These are phyloP conservation scores for Lactarius quietus DNA, from an alignment of 768 basidiomycete species.

Conservation along the genomic window DNA sequence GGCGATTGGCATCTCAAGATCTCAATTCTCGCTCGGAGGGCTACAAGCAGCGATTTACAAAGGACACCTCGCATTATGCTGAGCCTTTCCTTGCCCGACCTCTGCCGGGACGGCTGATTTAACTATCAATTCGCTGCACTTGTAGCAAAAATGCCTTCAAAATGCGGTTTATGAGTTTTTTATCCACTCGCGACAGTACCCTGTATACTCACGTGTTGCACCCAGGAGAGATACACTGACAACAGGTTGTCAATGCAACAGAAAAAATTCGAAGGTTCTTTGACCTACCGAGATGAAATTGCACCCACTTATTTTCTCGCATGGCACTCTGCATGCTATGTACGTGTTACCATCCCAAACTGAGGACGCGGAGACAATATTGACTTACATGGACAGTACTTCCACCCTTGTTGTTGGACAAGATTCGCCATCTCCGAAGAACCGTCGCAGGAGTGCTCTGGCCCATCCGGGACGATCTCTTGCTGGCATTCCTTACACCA, in stretches of 20 bases:
- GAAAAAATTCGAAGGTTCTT: background rate
- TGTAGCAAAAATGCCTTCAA: conserved; percentile 49
- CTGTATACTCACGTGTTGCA: conserved; percentile 43
- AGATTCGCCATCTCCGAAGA: conserved; percentile 32
- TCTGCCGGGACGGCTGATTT: conserved; percentile 5
- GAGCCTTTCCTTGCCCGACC: conserved; percentile 1
- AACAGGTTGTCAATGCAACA: background rate
- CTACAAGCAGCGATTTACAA: background rate
- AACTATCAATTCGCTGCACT: conserved; percentile 37
- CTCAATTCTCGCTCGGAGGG: background rate
- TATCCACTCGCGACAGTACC: background rate
- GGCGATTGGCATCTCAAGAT: background rate
- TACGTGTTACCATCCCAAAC: background rate
- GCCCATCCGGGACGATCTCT: conserved; percentile 27
- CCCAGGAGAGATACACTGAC: conserved; percentile 51
- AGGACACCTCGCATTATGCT: conserved; percentile 3
- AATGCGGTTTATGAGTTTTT: background rate
- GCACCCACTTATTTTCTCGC: conserved; percentile 51
- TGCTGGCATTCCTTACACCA: conserved; percentile 37
- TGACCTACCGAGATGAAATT: conserved; percentile 55
- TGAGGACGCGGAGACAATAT: too few species aligned
- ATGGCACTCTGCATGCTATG: conserved; percentile 45
- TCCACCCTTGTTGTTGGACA: conserved; percentile 34
- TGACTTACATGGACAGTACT: conserved; percentile 33
- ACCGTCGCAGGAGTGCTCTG: conserved; percentile 34